Percentiles rank a stretch among this genome's conserved stretches.
These are phyloP conservation scores for Hyparrhenia diplandra DNA, from an alignment of 176 grass and related monocot species.

Conservation along the genomic window DNA sequence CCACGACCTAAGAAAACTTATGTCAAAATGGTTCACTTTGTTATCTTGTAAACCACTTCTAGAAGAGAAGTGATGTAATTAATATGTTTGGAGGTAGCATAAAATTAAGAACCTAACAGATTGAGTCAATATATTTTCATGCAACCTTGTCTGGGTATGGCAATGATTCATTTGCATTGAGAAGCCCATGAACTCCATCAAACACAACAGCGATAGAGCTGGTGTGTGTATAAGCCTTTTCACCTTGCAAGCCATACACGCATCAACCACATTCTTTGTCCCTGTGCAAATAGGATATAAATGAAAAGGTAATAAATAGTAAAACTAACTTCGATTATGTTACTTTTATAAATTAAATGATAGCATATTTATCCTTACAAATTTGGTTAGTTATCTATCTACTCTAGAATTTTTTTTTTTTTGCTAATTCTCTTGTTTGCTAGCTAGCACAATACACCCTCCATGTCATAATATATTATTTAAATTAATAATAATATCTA, in stretches of 20 bases:
- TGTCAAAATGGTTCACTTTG: too few species aligned
- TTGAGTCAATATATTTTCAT: neutral
- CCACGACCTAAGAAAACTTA: neutral
- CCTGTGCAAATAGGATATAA: slow-evolving; percentile 16
- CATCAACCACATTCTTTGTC: slow-evolving; percentile 62
- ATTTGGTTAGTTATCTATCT: neutral
- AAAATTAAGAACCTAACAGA: neutral
- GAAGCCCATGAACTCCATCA: slow-evolving; percentile 63
- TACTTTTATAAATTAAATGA: neutral
- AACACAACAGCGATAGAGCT: slow-evolving; percentile 68
- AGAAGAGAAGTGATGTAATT: neutral
- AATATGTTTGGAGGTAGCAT: neutral
- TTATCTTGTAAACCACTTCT: neutral
- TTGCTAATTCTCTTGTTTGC: neutral
- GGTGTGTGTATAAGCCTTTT: slow-evolving; percentile 69
- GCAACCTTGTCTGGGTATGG: slow-evolving; percentile 63
- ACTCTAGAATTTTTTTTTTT: neutral
- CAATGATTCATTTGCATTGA: slow-evolving; percentile 48
- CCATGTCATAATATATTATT: neutral
- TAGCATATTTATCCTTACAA: neutral
- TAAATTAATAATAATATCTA: neutral
- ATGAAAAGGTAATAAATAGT: neutral
- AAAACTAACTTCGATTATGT: neutral
- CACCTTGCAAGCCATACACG: slow-evolving; percentile 57
- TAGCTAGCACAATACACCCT: neutral